phyloP scores from a whole-genome alignment of 768 basidiomycete species.

The Mycena rosella region DNA sequence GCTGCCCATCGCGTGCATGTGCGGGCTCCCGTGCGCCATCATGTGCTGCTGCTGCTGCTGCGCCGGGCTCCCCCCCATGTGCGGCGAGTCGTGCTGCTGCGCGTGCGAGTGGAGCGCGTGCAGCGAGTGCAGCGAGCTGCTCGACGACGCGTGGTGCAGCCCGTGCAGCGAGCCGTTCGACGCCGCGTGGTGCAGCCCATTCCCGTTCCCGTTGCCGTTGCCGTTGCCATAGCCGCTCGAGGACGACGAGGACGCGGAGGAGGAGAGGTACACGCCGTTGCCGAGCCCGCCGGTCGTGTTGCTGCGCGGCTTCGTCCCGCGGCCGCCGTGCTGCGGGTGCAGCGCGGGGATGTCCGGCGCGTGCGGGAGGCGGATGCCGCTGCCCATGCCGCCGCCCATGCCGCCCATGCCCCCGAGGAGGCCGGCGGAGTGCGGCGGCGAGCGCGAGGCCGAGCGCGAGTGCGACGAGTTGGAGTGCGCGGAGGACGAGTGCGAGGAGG shows the following conservation, averaged over 20 bases:
- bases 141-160: conserved; percentile 16
- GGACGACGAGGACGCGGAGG: background rate
- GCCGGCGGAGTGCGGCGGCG: conserved; percentile 22
- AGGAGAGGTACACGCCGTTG: background rate
- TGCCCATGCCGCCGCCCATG: conserved; percentile 35
- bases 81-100: background rate
- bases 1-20: too few species aligned
- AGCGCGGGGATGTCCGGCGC: conserved; percentile 76
- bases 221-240: too few species aligned
- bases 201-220: too few species aligned
- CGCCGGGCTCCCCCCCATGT: too few species aligned
- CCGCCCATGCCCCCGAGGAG: background rate
- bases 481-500: conserved; percentile 64
- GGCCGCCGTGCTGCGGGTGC: background rate
- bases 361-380: conserved; percentile 80
- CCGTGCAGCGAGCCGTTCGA: background rate
- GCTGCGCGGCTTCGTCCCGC: conserved; percentile 34
- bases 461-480: conserved; percentile 39
- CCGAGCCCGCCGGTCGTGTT: conserved; percentile 35
- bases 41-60: too few species aligned
- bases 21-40: background rate
- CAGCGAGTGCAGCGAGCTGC: conserved; percentile 7
- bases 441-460: conserved; percentile 39
- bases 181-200: too few species aligned
- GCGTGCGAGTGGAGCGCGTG: background rate